A percentile compares a stretch with the other conserved stretches of the same genome.
phyloP scores from a whole-genome alignment of 768 basidiomycete genomes.

The Lepiota venenata region DNA sequence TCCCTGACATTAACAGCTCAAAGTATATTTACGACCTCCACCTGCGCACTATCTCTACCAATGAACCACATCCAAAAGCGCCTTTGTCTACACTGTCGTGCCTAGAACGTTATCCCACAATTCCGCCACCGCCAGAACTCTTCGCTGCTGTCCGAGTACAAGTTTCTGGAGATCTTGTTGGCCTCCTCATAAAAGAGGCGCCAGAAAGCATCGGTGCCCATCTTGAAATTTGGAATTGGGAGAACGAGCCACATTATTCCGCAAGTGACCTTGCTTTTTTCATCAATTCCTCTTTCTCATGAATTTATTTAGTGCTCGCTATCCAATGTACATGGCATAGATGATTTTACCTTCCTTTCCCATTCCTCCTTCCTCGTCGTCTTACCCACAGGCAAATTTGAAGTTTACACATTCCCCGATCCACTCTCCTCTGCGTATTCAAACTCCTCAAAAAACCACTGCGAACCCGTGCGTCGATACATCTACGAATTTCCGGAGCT shows the following conservation, averaged over 20 bases:
- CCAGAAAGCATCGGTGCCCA: conserved; percentile 37
- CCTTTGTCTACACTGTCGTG: conserved; percentile 35
- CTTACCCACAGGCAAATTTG: conserved; percentile 42
- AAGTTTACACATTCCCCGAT: conserved; percentile 44
- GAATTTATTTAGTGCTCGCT: conserved; percentile 32
- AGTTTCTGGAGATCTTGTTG: conserved; percentile 43
- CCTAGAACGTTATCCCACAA: conserved; percentile 26
- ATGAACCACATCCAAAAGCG: conserved; percentile 46
- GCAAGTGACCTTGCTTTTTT: conserved; percentile 26
- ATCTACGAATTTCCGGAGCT: conserved; percentile 42
- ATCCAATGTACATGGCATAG: conserved; percentile 39
- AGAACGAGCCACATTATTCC: conserved; percentile 33
- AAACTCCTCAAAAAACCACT: conserved; percentile 9
- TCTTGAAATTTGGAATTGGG: conserved; percentile 53
- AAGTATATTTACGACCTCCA: conserved; percentile 45
- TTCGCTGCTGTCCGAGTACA: conserved; percentile 43
- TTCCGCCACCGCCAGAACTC: conserved; percentile 26
- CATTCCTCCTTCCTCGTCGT: conserved; percentile 44
- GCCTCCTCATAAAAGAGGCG: conserved; percentile 46
- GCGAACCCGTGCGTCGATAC: conserved; percentile 30
- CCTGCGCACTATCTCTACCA: conserved; percentile 46
- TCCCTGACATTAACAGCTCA: conserved; percentile 25
- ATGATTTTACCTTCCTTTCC: conserved; percentile 52
- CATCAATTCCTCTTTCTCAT: conserved; percentile 1
- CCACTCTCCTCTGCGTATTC: conserved; percentile 20